These are phyloP conservation scores for Alternaria triticina DNA, from an alignment of 2,329 filamentous ascomycete species.

Conservation along the genomic window DNA sequence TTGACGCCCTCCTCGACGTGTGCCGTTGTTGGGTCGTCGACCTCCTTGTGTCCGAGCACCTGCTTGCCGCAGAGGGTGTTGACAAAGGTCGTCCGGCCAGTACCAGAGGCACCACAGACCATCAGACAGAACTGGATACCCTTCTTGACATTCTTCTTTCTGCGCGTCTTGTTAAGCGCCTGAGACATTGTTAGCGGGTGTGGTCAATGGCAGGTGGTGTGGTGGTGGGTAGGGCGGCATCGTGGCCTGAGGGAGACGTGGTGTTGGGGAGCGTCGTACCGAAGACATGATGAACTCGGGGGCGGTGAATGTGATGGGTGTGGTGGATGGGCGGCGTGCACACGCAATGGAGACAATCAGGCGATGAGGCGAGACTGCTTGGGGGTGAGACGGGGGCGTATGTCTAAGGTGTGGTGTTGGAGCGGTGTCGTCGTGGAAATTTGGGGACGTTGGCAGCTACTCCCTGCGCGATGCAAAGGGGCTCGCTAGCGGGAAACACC, in stretches of 20 bases:
- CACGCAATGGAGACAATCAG: conserved; percentile 25
- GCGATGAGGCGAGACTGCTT: conserved; percentile 30
- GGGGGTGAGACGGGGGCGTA: conserved; percentile 22
- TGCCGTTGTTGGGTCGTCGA: conserved; percentile 85
- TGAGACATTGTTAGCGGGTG: conserved; percentile 37
- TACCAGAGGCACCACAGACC: conserved; percentile 98
- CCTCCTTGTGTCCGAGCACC: conserved; percentile 89
- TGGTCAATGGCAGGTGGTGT: conserved; percentile 20
- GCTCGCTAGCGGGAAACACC: conserved; percentile 45
- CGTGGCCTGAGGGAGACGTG: conserved; percentile 29
- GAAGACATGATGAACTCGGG: conserved; percentile 45
- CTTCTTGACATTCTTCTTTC: conserved; percentile 99
- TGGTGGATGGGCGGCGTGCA: conserved; percentile 22
- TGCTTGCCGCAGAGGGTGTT: conserved; percentile 98
- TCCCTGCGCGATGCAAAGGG: conserved; percentile 50
- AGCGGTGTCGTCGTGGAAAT: conserved; percentile 46
- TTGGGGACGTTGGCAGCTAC: conserved; percentile 49
- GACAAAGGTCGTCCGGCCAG: conserved; percentile 97
- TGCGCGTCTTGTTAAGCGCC: conserved; percentile 82
- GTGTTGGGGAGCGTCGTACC: conserved; percentile 39
- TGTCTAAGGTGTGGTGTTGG: conserved; percentile 37
- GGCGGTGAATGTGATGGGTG: conserved; percentile 25
- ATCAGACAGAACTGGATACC: conserved; percentile 99
- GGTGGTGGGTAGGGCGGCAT: conserved; percentile 20
- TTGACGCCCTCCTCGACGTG: conserved; percentile 96